A percentile compares a stretch with the other conserved stretches of the same genome.
These are phyloP conservation scores for Hanseniaspora lindneri DNA, from an alignment of 805 yeast species.

Conservation along the genomic window DNA sequence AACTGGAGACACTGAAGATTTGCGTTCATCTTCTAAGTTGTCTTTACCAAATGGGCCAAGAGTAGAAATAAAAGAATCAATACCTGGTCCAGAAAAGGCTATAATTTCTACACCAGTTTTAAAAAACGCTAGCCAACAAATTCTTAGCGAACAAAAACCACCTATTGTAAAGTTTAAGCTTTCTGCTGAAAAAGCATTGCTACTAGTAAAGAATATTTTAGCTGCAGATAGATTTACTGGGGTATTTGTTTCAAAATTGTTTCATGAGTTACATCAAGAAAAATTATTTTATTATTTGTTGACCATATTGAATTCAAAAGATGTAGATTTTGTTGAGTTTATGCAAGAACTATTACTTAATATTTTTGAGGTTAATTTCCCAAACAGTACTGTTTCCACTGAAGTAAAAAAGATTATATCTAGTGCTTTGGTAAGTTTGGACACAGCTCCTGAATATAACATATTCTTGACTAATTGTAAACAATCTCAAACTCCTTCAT, in stretches of 20 bases:
- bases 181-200: not conserved
- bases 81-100: not conserved
- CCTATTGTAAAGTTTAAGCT: not conserved
- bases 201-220: not conserved
- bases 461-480: no score
- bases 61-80: not conserved
- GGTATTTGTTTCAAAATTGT: not conserved
- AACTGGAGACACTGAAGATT: conserved; percentile 7
- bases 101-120: no score
- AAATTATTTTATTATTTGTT: not conserved
- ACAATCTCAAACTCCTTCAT: not conserved
- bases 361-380: not conserved
- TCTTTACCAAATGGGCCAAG: not conserved
- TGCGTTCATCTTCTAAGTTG: conserved; percentile 10
- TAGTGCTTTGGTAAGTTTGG: not conserved
- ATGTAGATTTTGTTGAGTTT: not conserved
- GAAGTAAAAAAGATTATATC: not conserved
- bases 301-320: not conserved
- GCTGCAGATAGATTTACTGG: not conserved
- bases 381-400: not conserved
- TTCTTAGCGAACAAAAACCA: not conserved
- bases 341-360: not conserved
- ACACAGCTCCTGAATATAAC: no score
- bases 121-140: no score
- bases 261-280: not conserved